A percentile compares a stretch with the other conserved stretches of the same genome.
Evolutionary conservation across 116 monocot species (phyloP).

Genomic region (Cymodocea nodosa): DNA sequence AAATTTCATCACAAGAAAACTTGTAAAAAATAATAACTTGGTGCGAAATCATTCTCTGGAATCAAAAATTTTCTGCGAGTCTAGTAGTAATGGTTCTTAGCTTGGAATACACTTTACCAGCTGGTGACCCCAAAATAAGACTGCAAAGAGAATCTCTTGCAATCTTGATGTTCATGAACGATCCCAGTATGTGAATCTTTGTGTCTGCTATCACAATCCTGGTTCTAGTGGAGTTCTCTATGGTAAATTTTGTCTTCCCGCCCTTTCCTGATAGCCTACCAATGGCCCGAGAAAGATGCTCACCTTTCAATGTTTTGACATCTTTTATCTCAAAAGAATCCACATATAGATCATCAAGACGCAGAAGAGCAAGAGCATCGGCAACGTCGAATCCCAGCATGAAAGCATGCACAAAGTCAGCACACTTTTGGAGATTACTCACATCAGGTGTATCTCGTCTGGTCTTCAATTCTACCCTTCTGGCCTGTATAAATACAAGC

Average conservation of each 20-base stretch:
- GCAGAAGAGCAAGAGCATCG: slow-evolving; percentile 47
- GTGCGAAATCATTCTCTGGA: neutral
- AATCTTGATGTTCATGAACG: slow-evolving; percentile 32
- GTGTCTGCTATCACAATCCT: slow-evolving; percentile 36
- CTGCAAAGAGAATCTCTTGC: slow-evolving; percentile 41
- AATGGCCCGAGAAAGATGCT: slow-evolving; percentile 55
- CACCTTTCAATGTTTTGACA: slow-evolving; percentile 40
- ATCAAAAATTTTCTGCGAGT: slow-evolving; percentile 12
- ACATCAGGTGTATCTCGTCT: too few relatives aligned
- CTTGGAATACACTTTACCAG: slow-evolving; percentile 35
- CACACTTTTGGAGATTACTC: slow-evolving; percentile 52
- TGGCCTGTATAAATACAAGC: neutral
- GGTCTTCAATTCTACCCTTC: slow-evolving; percentile 60
- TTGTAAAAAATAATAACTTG: too few relatives aligned
- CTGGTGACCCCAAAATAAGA: slow-evolving; percentile 34
- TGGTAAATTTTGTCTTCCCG: slow-evolving; percentile 59
- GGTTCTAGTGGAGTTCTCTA: slow-evolving; percentile 53
- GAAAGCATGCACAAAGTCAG: slow-evolving; percentile 60
- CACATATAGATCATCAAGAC: slow-evolving; percentile 55
- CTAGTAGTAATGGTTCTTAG: slow-evolving; percentile 21
- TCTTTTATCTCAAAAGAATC: slow-evolving; percentile 68
- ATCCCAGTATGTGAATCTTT: slow-evolving; percentile 32
- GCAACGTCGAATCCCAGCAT: slow-evolving; percentile 44
- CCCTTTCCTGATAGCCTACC: slow-evolving; percentile 57
- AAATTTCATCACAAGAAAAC: too few relatives aligned